A percentile compares a stretch with the other conserved stretches of the same genome.
phyloP scores from a whole-genome alignment of 441 rosid species.

The Populus hybrid region DNA sequence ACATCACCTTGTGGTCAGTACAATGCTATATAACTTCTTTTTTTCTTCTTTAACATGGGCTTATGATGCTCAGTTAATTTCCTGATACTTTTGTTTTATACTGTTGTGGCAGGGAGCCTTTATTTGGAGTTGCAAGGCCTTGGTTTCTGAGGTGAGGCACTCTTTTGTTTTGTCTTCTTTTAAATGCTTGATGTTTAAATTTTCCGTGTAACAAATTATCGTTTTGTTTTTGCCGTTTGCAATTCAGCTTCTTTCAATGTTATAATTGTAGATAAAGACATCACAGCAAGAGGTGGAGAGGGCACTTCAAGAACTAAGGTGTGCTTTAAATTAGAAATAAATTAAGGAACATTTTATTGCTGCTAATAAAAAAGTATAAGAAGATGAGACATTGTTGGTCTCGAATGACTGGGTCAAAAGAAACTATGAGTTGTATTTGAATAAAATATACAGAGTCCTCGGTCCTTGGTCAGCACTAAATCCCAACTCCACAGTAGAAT shows the following conservation, averaged over 20 bases:
- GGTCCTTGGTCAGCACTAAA: background rate
- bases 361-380: background rate
- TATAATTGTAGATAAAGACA: conserved; percentile 56
- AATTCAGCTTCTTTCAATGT: background rate
- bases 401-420: background rate
- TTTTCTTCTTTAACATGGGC: background rate
- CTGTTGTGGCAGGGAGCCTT: conserved; percentile 65
- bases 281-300: conserved; percentile 65
- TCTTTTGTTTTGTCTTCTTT: background rate
- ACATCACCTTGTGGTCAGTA: background rate
- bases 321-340: background rate
- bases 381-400: background rate
- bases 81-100: conserved; percentile 18
- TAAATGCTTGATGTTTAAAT: background rate
- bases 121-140: conserved; percentile 87
- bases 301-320: conserved; percentile 81
- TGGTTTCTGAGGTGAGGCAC: conserved; percentile 74
- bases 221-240: background rate
- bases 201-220: background rate
- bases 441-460: background rate
- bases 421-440: background rate
- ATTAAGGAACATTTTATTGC: background rate
- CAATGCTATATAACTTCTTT: background rate
- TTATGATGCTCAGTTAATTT: conserved; percentile 2
- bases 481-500: background rate